These are phyloP conservation scores for Tulasnella sp. DNA, from an alignment of 768 basidiomycete species.

Conservation along the genomic window DNA sequence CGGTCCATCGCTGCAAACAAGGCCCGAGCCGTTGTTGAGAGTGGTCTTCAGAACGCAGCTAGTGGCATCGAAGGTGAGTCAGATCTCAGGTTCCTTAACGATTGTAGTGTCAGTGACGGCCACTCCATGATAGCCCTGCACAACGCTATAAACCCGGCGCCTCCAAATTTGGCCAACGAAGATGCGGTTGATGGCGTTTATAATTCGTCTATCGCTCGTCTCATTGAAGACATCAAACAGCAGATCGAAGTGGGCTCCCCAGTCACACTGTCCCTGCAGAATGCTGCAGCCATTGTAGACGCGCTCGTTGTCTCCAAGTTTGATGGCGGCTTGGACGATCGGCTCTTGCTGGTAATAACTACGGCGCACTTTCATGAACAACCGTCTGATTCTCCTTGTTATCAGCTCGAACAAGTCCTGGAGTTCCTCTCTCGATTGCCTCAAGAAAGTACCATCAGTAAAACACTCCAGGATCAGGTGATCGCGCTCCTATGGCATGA, in stretches of 20 bases:
- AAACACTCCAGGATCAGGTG: slow-evolving; percentile 18
- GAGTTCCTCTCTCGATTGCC: slow-evolving; percentile 6
- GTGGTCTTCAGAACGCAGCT: too few species aligned
- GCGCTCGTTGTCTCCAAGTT: not conserved
- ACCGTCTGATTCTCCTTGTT: not conserved
- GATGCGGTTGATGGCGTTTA: not conserved
- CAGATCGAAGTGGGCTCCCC: slow-evolving; percentile 4
- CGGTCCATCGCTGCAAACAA: too few species aligned
- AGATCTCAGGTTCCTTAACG: too few species aligned
- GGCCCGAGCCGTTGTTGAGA: too few species aligned
- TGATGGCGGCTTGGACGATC: not conserved
- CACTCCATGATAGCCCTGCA: too few species aligned
- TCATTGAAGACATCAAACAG: not conserved
- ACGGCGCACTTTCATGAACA: not conserved
- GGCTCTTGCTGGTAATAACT: slow-evolving; percentile 34
- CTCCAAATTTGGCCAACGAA: too few species aligned
- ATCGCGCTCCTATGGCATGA: slow-evolving; percentile 46
- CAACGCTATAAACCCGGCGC: too few species aligned
- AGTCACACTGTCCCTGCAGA: not conserved
- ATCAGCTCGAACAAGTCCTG: slow-evolving; percentile 22
- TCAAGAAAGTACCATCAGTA: slow-evolving; percentile 22
- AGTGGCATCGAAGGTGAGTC: too few species aligned
- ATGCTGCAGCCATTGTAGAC: not conserved
- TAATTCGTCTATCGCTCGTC: not conserved
- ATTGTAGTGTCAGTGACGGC: too few species aligned